phyloP scores from a whole-genome alignment of 805 yeast species.

The Candida easanensis region DNA sequence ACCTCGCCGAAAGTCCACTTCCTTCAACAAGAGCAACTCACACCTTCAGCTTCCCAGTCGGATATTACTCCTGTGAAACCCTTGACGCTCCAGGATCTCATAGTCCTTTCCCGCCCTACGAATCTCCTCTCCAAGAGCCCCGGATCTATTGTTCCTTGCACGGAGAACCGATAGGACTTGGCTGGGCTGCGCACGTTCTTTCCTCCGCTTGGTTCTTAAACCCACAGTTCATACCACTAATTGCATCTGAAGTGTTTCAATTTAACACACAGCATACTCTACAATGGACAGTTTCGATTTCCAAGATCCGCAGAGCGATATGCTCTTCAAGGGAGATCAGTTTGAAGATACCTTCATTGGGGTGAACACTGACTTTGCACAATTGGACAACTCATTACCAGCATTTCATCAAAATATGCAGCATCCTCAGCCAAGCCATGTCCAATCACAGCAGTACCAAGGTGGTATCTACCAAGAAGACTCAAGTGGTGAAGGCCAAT shows the following conservation, averaged over 20 bases:
- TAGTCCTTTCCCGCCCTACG: no score
- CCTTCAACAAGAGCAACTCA: no score
- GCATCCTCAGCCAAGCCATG: slow-evolving; percentile 6
- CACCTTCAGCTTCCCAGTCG: no score
- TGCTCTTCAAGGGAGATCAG: slow-evolving; percentile 16
- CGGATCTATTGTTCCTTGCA: no score
- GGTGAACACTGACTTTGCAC: slow-evolving; percentile 7
- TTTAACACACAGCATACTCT: background rate
- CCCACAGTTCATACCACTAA: background rate
- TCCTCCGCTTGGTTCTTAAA: background rate
- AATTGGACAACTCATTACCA: slow-evolving; percentile 1
- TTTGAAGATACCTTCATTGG: slow-evolving; percentile 16
- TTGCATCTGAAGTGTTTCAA: background rate
- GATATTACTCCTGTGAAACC: no score
- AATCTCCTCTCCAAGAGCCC: no score
- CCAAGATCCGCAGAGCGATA: slow-evolving; percentile 12
- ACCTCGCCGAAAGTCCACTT: background rate
- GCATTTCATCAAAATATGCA: slow-evolving; percentile 6
- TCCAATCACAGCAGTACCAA: slow-evolving; percentile 9
- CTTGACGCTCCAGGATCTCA: no score
- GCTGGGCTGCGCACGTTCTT: background rate
- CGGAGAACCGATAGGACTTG: no score
- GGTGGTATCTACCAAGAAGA: background rate
- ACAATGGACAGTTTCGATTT: slow-evolving; percentile 17
- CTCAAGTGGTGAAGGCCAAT: no score